A percentile compares a stretch with the other conserved stretches of the same genome.
Evolutionary conservation across 192 early-diverging fungal species (phyloP).

Genomic region (Rhizoclosmatium sp.): DNA sequence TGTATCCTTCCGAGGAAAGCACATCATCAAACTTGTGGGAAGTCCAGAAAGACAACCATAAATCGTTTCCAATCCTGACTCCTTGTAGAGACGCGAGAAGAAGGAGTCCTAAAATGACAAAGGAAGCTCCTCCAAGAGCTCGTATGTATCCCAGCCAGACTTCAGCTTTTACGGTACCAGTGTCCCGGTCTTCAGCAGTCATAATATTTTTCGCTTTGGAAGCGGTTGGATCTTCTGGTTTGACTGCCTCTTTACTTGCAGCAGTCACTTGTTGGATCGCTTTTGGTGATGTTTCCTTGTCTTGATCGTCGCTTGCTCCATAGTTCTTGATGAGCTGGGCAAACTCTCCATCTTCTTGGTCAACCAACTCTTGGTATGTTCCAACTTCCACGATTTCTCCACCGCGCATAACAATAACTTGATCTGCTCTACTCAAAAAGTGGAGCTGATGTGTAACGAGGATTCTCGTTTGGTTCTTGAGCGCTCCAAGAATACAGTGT

Average conservation of each 20-base stretch:
- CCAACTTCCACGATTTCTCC: conserved; percentile 68
- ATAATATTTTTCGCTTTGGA: conserved; percentile 63
- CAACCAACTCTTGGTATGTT: conserved; percentile 58
- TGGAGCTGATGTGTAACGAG: conserved; percentile 79
- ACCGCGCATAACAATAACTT: conserved; percentile 69
- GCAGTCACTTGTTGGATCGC: neutral
- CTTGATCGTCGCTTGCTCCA: conserved; percentile 18
- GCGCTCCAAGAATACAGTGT: conserved; percentile 64
- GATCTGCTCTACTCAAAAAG: conserved; percentile 66
- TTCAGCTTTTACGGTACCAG: conserved; percentile 71
- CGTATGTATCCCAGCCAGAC: conserved; percentile 75
- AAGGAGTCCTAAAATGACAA: conserved; percentile 52
- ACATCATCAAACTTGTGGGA: neutral
- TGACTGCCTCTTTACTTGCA: neutral
- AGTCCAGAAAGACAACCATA: conserved; percentile 45
- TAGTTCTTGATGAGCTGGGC: conserved; percentile 23
- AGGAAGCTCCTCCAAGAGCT: conserved; percentile 11
- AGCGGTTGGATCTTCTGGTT: neutral
- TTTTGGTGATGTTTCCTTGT: neutral
- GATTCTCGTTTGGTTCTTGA: conserved; percentile 75
- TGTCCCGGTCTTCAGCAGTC: conserved; percentile 75
- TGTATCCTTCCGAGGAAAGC: conserved; percentile 24
- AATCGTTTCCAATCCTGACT: conserved; percentile 58
- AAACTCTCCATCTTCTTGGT: conserved; percentile 44
- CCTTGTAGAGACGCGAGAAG: conserved; percentile 59